Base-by-base conservation (phyloP, 2,329 filamentous ascomycete genomes). In the Lachnellula hyalina region DNA sequence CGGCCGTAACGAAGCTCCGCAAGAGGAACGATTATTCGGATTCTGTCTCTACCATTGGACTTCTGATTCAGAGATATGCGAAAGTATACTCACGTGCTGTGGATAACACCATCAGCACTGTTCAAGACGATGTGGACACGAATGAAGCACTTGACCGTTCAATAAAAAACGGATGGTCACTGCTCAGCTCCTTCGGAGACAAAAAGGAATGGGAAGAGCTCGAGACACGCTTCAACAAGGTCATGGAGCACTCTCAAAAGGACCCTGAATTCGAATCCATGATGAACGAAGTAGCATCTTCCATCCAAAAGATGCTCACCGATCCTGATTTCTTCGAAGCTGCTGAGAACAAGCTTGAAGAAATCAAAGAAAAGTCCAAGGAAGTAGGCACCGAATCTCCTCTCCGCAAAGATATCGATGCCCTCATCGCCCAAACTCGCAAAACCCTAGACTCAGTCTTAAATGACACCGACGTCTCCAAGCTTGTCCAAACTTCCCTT, bases 241-340 rank as follows among this genome's bases (percentile, higher is more conserved):
- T 96, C 40, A 72, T 95, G 66, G 80, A 84, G 46, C 87, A 95
- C 67, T 83, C 87, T 2, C 77, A 86, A 56, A 85, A 83, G 35
- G 90, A 96, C 63, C 87, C 89, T 0, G 84, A 94, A 51, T 94
- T 96, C 56, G 90, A 96, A 64, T 76, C 84, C 14, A 74, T 96
- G 25, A 82, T 95, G 67, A 78, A 78, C 21, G 83, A 95, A 46
- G 75, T 92, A 32, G 88, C 87, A 11, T 82, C 85, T 52, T 82
- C 88, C 4, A 71, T 96, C 4, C 87, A 96, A 66, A 85, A 87
- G 59, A 85, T 96, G 69, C 75, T 97, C 42, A 94, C 85, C 0
- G 88, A 96, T 58, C 92, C 93, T 0, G 81, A 85, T 4, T 96
- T 96, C 71, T 89, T 95, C 65, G 87, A 92, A 47, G 79, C 89